Evolutionary conservation across 768 basidiomycete species (phyloP).

Genomic region (Agrocybe praecox): DNA sequence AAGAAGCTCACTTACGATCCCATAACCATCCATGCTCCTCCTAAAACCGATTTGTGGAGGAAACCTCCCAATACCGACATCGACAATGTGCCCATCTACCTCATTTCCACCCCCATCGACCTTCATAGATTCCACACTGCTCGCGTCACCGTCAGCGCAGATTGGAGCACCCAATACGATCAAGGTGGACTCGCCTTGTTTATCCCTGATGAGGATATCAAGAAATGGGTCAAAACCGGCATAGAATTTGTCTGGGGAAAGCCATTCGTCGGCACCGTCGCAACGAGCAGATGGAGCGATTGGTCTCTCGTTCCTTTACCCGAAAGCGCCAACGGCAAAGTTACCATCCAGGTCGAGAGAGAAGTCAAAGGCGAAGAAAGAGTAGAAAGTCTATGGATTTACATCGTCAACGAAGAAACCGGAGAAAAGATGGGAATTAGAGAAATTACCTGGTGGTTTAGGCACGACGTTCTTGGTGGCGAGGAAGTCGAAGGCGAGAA

Average conservation of each 20-base stretch:
- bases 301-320: constrained; percentile 32
- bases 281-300: constrained; percentile 31
- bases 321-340: constrained; percentile 22
- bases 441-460: constrained; percentile 35
- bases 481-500: constrained; percentile 6
- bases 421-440: constrained; percentile 32
- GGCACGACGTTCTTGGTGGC: constrained; percentile 24
- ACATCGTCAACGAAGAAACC: constrained; percentile 29
- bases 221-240: constrained; percentile 34
- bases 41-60: constrained; percentile 35
- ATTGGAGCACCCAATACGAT: constrained; percentile 32
- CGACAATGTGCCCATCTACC: constrained; percentile 31
- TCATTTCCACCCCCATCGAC: constrained; percentile 27
- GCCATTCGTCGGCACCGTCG: constrained; percentile 30
- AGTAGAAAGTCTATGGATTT: constrained; percentile 34
- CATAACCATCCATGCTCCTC: constrained; percentile 23
- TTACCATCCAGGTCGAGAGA: constrained; percentile 30
- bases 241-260: constrained; percentile 32
- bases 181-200: constrained; percentile 32
- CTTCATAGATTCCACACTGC: constrained; percentile 32
- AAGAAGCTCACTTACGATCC: constrained; percentile 24
- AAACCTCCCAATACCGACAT: constrained; percentile 31
- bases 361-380: constrained; percentile 28
- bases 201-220: constrained; percentile 33
- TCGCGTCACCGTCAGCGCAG: constrained; percentile 27